Percentiles rank a stretch among this genome's conserved stretches.
Evolutionary conservation across 441 rosid species (phyloP).

Genomic region (Eutrema salsugineum): DNA sequence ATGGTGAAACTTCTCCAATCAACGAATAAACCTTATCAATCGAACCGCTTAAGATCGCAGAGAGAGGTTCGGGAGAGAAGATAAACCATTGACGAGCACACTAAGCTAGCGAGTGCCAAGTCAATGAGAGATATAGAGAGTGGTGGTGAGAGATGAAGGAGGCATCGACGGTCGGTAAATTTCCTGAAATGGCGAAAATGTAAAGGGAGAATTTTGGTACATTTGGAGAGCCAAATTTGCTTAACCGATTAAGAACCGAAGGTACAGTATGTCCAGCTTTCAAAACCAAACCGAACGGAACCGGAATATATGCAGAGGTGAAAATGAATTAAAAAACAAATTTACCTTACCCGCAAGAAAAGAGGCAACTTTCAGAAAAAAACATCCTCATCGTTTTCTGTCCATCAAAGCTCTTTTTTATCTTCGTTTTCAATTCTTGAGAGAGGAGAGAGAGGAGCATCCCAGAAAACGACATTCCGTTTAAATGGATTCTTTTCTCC

Average conservation of each 20-base stretch:
- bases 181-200: neutral
- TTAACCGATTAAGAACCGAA: neutral
- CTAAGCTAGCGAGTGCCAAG: neutral
- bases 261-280: neutral
- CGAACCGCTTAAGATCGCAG: neutral
- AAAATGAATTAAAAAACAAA: neutral
- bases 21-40: neutral
- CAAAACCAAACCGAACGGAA: neutral
- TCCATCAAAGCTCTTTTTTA: slow-evolving; percentile 15
- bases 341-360: neutral
- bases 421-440: slow-evolving; percentile 10
- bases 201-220: neutral
- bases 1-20: neutral
- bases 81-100: neutral
- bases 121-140: neutral
- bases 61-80: neutral
- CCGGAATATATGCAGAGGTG: neutral
- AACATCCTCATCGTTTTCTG: slow-evolving; percentile 25
- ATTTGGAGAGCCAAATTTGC: neutral
- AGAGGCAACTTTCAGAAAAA: neutral
- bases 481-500: slow-evolving; percentile 5
- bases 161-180: neutral
- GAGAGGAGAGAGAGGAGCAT: slow-evolving; percentile 4
- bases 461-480: slow-evolving; percentile 12
- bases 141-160: neutral